Evolutionary conservation across 208 protist species (phyloP), one percentile per base, ranked within the genome.

Genomic region (Crithidia acanthocephali): DNA sequence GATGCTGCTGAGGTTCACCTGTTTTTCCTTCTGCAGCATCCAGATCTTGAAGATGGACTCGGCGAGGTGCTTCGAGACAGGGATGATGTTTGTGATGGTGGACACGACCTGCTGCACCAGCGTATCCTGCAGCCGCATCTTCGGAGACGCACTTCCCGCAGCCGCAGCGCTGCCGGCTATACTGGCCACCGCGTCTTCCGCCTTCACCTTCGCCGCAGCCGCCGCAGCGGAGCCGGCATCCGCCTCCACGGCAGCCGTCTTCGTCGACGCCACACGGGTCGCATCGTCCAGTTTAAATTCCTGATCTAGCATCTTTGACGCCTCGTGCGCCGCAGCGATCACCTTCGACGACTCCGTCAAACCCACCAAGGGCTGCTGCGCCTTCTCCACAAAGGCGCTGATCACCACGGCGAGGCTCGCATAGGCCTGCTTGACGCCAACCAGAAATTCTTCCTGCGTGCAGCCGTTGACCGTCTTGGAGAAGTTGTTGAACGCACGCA

Each of bases 361-460:
- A 6, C 68, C 57, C 23, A 33, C 40, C 25, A 55, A 27, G 2
- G 65, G 72, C 64, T 77, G 72, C 33, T 68, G 40, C 58, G 56
- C 67, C 27, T 83, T 51, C 23, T 72, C 65, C n/a, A 61, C 74
- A 32, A 84, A 65, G 47, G 68, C 61, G 25, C 57, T 65, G 16
- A 87, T 66, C 18, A 94, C 59, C 13, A 85, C 74, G 13, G 79
- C 84, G 5, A 85, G 53, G 23, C 81, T 76, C 57, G 83, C 80
- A 78, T 96, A 96, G 5, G 85, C 81, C 66, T 96, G 88, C 59
- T 87, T 76, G 52, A 69, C 81, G 20, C 91, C 91, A 9, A 79
- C 32, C 11, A 93, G 32, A 48, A 96, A 88, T 55, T 92, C 87
- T 13, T 83, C 79, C 35, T 74, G 67, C 35, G 68, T 84, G 58